Evolutionary conservation across 345 rosid species (phyloP), one percentile per base, ranked within the genome.

Genomic region (Turritis glabra): DNA sequence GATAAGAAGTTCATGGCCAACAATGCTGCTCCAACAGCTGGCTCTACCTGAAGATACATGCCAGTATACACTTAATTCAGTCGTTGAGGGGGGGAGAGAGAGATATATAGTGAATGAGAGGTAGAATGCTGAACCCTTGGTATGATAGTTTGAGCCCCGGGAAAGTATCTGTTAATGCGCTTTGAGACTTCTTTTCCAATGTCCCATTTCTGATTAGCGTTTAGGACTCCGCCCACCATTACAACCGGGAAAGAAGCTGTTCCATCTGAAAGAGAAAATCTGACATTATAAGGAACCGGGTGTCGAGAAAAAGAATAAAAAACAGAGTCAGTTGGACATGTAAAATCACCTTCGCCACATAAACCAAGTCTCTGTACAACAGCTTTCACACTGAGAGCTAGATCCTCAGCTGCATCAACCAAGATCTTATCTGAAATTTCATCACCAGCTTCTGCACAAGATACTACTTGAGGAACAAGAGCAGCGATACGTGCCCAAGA

Each of bases 401-500:
- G 75, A 64, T 85, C 89, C 47, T 85, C 81, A 67, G 79, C 85
- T 48, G 85, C 80, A 64, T 78, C 77, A 30, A 78, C 79, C 75
- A 85, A 72, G 43, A 85, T 85, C 63, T 72, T 77, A 69, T 82
- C 82, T 14, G 89, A 83, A 35, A 82, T 84, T 72, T 76, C 81
- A 66, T 85, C 89, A 71, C 85, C 82, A 30, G 83, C 80, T 75
- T 82, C 89, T 59, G 89, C 89, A 66, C 89, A 84, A 33, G 87
- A 71, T 23, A 84, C 84, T 37, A 85, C 85, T 19, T 78, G 79
- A 25, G 89, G 89, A 77, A 82, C 89, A 77, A 85, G 87, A 61
- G 85, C 85, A 14, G 87, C 87, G 2, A 85, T 85, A 37, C 89
- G 85, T 52, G 89, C 85, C 87, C 89, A 85, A 22, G 85, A 85